phyloP scores from a whole-genome alignment of 2,329 filamentous ascomycete genomes.

The Teratosphaeria epicoccoides region DNA sequence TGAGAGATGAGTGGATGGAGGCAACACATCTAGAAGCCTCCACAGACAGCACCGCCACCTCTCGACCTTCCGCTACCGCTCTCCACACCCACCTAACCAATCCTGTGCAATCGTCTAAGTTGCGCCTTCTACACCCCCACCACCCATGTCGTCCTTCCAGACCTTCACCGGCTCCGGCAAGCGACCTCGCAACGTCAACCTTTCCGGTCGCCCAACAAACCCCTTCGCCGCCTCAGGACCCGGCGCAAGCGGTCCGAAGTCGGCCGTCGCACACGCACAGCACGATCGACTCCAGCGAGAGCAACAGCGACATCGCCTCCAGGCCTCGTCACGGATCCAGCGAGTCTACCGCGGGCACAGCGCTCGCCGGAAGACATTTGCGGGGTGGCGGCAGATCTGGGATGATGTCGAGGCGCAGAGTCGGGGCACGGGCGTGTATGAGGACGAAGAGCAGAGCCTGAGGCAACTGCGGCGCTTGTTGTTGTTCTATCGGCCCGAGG shows the following conservation, averaged over 20 bases:
- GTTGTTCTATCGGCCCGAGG: slow-evolving; percentile 31
- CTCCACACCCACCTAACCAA: not conserved
- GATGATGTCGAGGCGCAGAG: slow-evolving; percentile 39
- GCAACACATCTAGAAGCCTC: not conserved
- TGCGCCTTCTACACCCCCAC: not conserved
- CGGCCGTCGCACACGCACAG: slow-evolving; percentile 74
- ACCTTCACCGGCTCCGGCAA: slow-evolving; percentile 83
- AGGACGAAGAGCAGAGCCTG: slow-evolving; percentile 29
- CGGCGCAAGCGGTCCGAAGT: slow-evolving; percentile 53
- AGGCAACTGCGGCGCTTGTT: slow-evolving; percentile 33
- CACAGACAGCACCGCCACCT: not conserved
- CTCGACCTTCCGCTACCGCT: not conserved
- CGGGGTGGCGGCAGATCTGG: slow-evolving; percentile 50
- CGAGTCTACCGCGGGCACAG: slow-evolving; percentile 70
- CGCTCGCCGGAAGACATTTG: slow-evolving; percentile 48
- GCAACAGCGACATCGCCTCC: slow-evolving; percentile 65
- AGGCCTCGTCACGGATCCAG: slow-evolving; percentile 66
- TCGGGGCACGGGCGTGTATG: slow-evolving; percentile 27
- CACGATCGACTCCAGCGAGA: slow-evolving; percentile 74
- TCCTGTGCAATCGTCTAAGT: not conserved
- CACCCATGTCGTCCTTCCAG: slow-evolving; percentile 29
- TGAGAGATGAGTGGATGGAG: not conserved
- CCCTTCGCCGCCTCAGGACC: slow-evolving; percentile 53
- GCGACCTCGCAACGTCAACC: slow-evolving; percentile 82
- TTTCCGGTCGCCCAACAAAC: slow-evolving; percentile 69